Conservation (phyloP, 768 basidiomycete species). For the Tephrocybe sp. region DNA sequence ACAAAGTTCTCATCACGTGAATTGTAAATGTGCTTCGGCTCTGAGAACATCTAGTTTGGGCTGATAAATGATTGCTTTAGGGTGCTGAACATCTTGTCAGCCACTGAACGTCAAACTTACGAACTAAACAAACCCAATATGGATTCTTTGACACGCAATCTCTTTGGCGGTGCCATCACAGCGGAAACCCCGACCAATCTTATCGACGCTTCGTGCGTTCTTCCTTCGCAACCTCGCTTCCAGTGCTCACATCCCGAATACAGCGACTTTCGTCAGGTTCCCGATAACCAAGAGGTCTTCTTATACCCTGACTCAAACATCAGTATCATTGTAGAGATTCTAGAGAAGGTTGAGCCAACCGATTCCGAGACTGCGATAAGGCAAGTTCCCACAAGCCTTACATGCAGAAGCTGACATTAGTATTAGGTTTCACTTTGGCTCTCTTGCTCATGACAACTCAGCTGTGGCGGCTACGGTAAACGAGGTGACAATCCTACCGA, state of each 20-base stretch:
- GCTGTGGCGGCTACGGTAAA: conserved; percentile 54
- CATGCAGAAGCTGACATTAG: conserved; percentile 7
- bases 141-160: conserved; percentile 34
- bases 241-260: conserved; percentile 2
- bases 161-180: conserved; percentile 90
- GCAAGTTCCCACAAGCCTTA: conserved; percentile 25
- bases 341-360: conserved; percentile 65
- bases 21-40: conserved; percentile 1
- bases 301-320: conserved; percentile 65
- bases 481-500: conserved; percentile 35
- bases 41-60: not conserved
- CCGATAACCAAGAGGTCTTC: conserved; percentile 95
- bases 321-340: conserved; percentile 83
- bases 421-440: conserved; percentile 84
- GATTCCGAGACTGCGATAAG: conserved; percentile 64
- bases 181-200: conserved; percentile 54
- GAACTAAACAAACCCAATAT: not conserved
- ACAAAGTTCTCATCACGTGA: conserved; percentile 18
- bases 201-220: conserved; percentile 83
- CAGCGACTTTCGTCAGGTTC: conserved; percentile 72
- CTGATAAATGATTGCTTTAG: not conserved
- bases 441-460: conserved; percentile 88
- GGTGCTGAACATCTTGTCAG: not conserved
- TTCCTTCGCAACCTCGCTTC: not conserved
- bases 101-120: too few species aligned